Conservation (phyloP, 2,329 filamentous ascomycete genomes). For the Sporothrix inflata region DNA sequence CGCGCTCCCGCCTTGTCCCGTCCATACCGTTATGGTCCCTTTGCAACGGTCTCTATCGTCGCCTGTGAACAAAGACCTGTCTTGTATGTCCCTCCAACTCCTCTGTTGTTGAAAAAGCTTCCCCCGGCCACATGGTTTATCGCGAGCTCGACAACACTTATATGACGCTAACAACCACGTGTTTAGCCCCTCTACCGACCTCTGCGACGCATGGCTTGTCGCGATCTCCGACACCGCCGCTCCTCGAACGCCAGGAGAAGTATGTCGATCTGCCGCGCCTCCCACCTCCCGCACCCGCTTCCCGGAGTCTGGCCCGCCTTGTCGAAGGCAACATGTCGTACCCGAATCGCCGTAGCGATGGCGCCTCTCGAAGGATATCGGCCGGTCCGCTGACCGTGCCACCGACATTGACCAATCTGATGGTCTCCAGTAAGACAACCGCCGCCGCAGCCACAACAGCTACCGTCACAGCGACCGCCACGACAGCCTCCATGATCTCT, state of each 20-base stretch:
- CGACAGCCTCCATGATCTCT: slow-evolving; percentile 32
- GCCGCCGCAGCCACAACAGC: slow-evolving; percentile 29
- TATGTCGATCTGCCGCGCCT: slow-evolving; percentile 53
- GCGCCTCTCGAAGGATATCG: slow-evolving; percentile 47
- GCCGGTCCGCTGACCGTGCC: slow-evolving; percentile 42
- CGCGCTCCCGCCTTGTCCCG: neutral
- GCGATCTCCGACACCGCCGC: slow-evolving; percentile 55
- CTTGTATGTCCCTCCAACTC: slow-evolving; percentile 35
- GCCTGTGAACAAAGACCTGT: slow-evolving; percentile 60
- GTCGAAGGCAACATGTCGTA: slow-evolving; percentile 49
- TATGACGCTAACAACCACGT: neutral
- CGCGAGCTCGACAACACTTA: neutral
- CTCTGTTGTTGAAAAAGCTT: neutral
- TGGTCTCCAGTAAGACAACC: slow-evolving; percentile 29
- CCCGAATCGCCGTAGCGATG: slow-evolving; percentile 50
- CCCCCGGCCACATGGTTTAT: neutral
- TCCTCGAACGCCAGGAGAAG: slow-evolving; percentile 49
- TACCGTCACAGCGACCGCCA: slow-evolving; percentile 36
- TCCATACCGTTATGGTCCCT: slow-evolving; percentile 55
- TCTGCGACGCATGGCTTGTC: slow-evolving; percentile 54
- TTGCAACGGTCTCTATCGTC: slow-evolving; percentile 67
- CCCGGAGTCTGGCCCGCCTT: slow-evolving; percentile 58
- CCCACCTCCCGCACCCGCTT: slow-evolving; percentile 55
- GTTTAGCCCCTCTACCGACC: slow-evolving; percentile 55
- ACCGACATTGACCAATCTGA: slow-evolving; percentile 28